Evolutionary conservation across 768 basidiomycete genomes (phyloP).

Genomic region (Mycena venus): DNA sequence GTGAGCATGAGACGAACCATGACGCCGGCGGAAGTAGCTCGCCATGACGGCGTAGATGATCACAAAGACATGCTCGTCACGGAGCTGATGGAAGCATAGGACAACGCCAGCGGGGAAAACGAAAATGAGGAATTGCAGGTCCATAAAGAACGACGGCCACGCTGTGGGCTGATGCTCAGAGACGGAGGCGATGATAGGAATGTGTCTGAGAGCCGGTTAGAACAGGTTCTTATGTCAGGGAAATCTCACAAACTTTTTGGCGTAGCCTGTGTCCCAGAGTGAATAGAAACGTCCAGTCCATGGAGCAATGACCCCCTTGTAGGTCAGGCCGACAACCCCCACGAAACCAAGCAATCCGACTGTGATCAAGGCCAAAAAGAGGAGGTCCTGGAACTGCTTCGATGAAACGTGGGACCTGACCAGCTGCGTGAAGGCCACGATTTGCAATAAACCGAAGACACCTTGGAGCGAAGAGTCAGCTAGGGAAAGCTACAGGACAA

Average conservation of each 20-base stretch:
- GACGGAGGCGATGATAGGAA: constrained; percentile 98
- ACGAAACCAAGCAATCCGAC: constrained; percentile 79
- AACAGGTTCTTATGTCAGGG: constrained; percentile 8
- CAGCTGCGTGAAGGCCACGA: constrained; percentile 93
- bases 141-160: constrained; percentile 99
- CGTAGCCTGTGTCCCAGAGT: constrained; percentile 99
- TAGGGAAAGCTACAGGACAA: neutral
- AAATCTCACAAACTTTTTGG: constrained; percentile 81
- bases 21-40: constrained; percentile 98
- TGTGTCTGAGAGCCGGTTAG: constrained; percentile 67
- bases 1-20: constrained; percentile 99
- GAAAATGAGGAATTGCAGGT: constrained; percentile 97
- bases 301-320: constrained; percentile 95
- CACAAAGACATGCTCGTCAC: constrained; percentile 98
- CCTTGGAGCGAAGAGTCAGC: constrained; percentile 57
- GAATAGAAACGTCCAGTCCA: constrained; percentile 99
- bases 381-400: constrained; percentile 90
- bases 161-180: constrained; percentile 99
- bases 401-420: constrained; percentile 91
- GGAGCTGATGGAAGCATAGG: constrained; percentile 92
- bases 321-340: constrained; percentile 86
- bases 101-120: constrained; percentile 97
- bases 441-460: constrained; percentile 96
- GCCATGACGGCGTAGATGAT: constrained; percentile 97
- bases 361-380: constrained; percentile 76